Evolutionary conservation across 208 protist genomes (phyloP), one percentile per base, ranked within the genome.

Genomic region (Porcisia deanei): DNA sequence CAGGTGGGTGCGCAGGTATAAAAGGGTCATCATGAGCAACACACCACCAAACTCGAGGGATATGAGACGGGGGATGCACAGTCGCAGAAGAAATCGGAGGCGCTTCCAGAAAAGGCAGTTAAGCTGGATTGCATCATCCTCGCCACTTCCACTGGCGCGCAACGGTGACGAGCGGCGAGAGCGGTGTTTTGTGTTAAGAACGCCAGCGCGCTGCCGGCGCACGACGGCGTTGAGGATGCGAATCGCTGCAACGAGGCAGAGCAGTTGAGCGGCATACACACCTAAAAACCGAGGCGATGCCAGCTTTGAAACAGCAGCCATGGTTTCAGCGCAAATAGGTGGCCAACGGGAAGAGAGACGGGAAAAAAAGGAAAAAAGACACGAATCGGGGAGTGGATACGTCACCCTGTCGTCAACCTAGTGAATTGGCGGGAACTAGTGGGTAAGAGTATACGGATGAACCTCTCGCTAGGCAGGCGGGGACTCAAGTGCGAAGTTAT

Each of bases 61-160:
- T 37, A 90, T 53, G 22, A 89, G 1, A 47, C 72, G 61, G 3
- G 93, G 91, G 39, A 95, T 79, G 73, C 89, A 93, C 18, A 94
- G 84, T 74, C 86, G 84, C 43, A 97, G 71, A 37, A 97, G 82
- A 10, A 72, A 77, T 1, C 70, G 30, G 30, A 97, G 77, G 49
- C 89, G 89, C 18, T 83, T 54, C 75, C 85, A 89, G 63, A 97
- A 91, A 30, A 78, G 74, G 22, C 47, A 22, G 53, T 94, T 82
- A 45, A 96, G 58, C 68, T 66, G 67, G 43, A 82, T 75, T 34
- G 78, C 45, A 47, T 61, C 78, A 30, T 78, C 78, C 47, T 55
- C 55, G 34, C 61, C 54, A 54, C 54, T 43, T 20, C 70, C 64
- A 20, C 60, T 39, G 61, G 20, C 43, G 30, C 49, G 47, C 47